phyloP scores from a whole-genome alignment of 2,329 filamentous ascomycete species.

The Exophiala calicioides region DNA sequence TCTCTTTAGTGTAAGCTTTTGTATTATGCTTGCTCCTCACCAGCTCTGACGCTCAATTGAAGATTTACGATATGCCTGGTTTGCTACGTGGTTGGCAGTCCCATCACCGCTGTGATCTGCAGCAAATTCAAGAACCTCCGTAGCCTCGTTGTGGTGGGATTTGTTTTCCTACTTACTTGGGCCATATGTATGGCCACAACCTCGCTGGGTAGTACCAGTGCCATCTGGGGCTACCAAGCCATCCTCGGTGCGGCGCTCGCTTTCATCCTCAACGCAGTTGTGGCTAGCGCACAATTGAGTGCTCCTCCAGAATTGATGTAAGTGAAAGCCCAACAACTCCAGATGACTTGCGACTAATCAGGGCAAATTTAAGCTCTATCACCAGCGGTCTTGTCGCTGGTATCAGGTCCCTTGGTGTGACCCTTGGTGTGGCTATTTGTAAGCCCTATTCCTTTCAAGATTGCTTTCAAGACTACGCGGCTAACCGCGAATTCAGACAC shows the following conservation, averaged over 20 bases:
- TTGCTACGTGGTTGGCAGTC: conserved; percentile 12
- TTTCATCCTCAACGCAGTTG: conserved; percentile 17
- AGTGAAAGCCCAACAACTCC: conserved; percentile 1
- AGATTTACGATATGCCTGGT: conserved; percentile 7
- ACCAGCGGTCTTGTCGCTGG: conserved; percentile 21
- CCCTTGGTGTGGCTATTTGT: conserved; percentile 22
- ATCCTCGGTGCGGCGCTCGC: conserved; percentile 21
- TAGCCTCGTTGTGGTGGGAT: conserved; percentile 6
- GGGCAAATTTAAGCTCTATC: conserved; percentile 10
- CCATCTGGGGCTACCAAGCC: conserved; percentile 22
- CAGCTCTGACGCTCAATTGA: background rate
- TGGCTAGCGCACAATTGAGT: conserved; percentile 18
- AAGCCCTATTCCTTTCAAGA: conserved; percentile 4
- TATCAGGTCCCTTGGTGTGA: conserved; percentile 21
- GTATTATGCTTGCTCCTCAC: background rate
- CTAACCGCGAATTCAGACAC: conserved; percentile 12
- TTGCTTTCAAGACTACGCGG: background rate
- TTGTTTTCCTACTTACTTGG: too few relatives aligned
- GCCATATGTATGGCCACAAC: conserved; percentile 16
- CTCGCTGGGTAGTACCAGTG: conserved; percentile 12
- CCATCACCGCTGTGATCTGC: conserved; percentile 9
- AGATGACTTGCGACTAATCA: background rate
- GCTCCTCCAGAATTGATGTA: conserved; percentile 22
- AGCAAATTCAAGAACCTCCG: conserved; percentile 13
- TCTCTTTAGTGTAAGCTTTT: conserved; percentile 11